Conservation (phyloP, 2,329 filamentous ascomycete species). For the Ophiostoma triangulosporum region DNA sequence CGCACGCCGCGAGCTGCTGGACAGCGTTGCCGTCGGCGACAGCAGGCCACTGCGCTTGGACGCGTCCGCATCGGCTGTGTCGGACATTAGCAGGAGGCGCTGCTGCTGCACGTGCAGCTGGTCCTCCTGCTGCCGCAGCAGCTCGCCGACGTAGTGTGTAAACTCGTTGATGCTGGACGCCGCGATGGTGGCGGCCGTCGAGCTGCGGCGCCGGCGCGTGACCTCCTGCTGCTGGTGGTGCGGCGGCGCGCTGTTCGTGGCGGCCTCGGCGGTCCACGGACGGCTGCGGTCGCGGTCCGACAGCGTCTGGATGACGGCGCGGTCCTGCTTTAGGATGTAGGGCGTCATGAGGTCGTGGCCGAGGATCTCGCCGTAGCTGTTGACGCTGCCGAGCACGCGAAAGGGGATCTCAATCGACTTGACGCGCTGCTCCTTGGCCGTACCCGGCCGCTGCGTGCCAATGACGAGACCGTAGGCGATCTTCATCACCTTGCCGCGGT, state of each 20-base stretch:
- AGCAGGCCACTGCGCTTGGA: conserved; percentile 37
- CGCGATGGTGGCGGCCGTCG: conserved; percentile 16
- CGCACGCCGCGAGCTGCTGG: conserved; percentile 39
- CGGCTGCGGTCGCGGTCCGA: conserved; percentile 21
- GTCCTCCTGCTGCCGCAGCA: conserved; percentile 42
- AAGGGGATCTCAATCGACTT: conserved; percentile 89
- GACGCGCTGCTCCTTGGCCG: conserved; percentile 62
- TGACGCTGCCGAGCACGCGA: conserved; percentile 83
- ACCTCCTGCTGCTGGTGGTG: conserved; percentile 5
- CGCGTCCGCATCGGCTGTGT: conserved; percentile 27
- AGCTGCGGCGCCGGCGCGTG: conserved; percentile 9
- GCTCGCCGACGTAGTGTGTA: conserved; percentile 61
- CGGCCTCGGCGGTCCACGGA: conserved; percentile 6
- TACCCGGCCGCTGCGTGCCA: conserved; percentile 76
- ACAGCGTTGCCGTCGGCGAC: conserved; percentile 49
- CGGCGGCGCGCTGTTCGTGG: neutral
- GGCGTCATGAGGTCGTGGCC: conserved; percentile 92
- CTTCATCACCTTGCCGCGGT: conserved; percentile 87
- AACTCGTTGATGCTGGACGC: conserved; percentile 47
- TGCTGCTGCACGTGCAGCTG: conserved; percentile 16
- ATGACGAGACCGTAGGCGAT: conserved; percentile 84
- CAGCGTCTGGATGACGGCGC: conserved; percentile 47
- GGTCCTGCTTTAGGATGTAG: conserved; percentile 77
- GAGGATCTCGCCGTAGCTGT: conserved; percentile 73
- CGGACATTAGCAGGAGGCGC: too few species aligned